Base-by-base conservation (phyloP, 495 filamentous ascomycete genomes). In the Annulohypoxylon nitens region DNA sequence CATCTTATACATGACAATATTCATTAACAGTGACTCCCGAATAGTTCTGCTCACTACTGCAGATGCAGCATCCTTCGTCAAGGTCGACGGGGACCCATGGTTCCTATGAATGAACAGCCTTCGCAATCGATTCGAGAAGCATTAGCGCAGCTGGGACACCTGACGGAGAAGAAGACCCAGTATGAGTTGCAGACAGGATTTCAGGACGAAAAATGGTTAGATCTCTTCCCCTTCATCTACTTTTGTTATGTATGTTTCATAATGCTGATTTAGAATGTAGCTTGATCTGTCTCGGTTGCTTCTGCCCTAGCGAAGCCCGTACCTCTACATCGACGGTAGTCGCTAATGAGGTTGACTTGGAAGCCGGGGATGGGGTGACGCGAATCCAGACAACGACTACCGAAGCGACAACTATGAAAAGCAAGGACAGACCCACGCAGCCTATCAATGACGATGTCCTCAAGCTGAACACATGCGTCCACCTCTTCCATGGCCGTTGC, bases 401-500 rank as follows among this genome's bases (percentile, higher is more conserved):
- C 0, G 43, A 60, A 26, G 50, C 9, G 9, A 20, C 58, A 4
- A 20, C 57, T 12, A 18, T 37, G 18, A 25, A 62, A 55, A 47
- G 45, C 30, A 41, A 64, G 30, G 11, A 18, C 0, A 63, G 37
- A 9, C 20, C 59, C 20, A 50, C 59, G 12, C 63, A 73, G 34
- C 62, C 71, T 1, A 50, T 58, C 36, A 57, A 75, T 1, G 64
- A 70, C 50, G 78, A 78, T 2, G 67, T 73, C 1, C 20, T 79
- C 16, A 65, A 53, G 47, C 18, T 78, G 48, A 64, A 74, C n/a
- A 57, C 60, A 48, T 79, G 78, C 30, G 61, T 43, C 3, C 78
- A 79, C 18, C 3, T 63, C 4, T 79, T 78, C 53, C 76, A 79
- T 61, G 55, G 75, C 3, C 54, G 67, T 2, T 79, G 78, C 18